Evolutionary conservation across 352 stramenopile genomes (phyloP), one percentile per base, ranked within the genome.

Genomic region (Phytophthora rubi): DNA sequence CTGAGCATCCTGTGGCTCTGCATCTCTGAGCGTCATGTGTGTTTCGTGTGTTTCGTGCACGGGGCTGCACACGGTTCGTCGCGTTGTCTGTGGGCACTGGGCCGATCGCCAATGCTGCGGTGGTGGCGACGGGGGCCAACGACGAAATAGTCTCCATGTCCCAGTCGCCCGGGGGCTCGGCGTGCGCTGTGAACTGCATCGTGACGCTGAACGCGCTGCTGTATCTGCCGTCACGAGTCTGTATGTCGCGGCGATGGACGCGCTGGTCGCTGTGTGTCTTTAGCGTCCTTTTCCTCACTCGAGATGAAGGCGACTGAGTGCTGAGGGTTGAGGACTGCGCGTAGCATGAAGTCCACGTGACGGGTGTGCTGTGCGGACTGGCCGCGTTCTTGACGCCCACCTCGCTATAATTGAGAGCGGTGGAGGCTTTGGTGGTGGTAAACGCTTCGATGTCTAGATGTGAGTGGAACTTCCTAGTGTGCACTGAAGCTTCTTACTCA

Each of bases 151-250:
- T 65, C 33, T 42, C 61, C 45, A 71, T 39, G 37, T 9, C 60
- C 10, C 56, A 56, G 33, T 23, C 62, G 13, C 18, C 45, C 10
- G 62, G 68, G 32, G 68, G 68, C 3, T 28, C 48, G 15, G 63
- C 62, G 16, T 57, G 55, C 53, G 57, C 68, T 1, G 57, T 68
- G 32, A 62, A 75, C 44, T 61, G 55, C 68, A 26, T 75, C 33
- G 68, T 75, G 56, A 64, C 68, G 35, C 52, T 75, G 30, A 75
- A 75, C 51, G 68, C 62, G n/a, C 21, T 75, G 39, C 18, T 75
- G 62, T 75, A 75, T 15, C 68, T 62, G 37, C 68, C 68, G 13
- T 75, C 62, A 5, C 48, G 57, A 37, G 62, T 75, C 23, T 62
- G 62, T 30, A 55, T 75, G 2, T 53, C 68, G 18, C 48, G 62